A percentile compares a stretch with the other conserved stretches of the same genome.
Evolutionary conservation across 352 stramenopile species (phyloP).

Genomic region (Phytopythium montanum): DNA sequence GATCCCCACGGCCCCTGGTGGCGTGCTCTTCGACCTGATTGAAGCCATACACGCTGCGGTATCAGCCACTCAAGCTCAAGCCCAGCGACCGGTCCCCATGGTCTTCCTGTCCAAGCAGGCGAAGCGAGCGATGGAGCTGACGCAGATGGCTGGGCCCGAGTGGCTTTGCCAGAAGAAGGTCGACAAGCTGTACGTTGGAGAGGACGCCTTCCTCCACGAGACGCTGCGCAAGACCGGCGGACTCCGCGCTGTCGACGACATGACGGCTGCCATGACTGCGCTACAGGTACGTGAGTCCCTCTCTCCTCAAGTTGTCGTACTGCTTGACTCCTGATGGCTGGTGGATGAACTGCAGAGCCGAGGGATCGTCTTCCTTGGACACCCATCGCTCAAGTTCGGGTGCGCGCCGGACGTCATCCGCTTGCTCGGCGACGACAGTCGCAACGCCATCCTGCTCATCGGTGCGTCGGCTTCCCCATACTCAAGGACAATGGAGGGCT

Average conservation of each 20-base stretch:
- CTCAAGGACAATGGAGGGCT: neutral
- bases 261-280: conserved; percentile 34
- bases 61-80: conserved; percentile 44
- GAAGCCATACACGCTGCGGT: conserved; percentile 55
- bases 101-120: conserved; percentile 64
- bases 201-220: conserved; percentile 69
- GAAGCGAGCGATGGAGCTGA: conserved; percentile 43
- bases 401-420: conserved; percentile 45
- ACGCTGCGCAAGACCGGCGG: conserved; percentile 43
- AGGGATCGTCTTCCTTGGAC: conserved; percentile 72
- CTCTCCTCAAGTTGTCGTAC: neutral
- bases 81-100: conserved; percentile 48
- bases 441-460: conserved; percentile 72
- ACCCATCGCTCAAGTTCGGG: conserved; percentile 66
- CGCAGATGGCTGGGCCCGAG: conserved; percentile 51
- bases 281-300: conserved; percentile 63
- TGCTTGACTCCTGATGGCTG: neutral
- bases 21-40: conserved; percentile 78
- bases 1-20: conserved; percentile 47
- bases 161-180: conserved; percentile 86
- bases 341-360: conserved; percentile 30
- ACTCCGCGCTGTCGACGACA: conserved; percentile 38
- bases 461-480: conserved; percentile 15
- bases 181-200: conserved; percentile 67
- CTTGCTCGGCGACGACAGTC: conserved; percentile 50